Evolutionary conservation across 1,284 basidiomycete species (phyloP), one percentile per base, ranked within the genome.

Genomic region (Volvariella volvacea): DNA sequence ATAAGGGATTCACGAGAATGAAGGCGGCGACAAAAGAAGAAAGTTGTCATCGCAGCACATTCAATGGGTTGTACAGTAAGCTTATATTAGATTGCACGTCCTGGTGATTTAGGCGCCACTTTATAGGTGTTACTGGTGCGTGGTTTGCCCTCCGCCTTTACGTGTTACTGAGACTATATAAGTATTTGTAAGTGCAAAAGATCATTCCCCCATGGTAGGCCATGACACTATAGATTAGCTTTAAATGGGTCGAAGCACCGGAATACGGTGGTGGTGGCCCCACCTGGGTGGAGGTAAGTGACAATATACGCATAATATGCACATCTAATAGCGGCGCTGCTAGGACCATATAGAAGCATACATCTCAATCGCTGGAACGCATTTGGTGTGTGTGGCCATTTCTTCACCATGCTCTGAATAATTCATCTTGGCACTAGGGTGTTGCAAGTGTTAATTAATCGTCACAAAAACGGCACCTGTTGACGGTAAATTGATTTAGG

Each of bases 181-280:
- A 84, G 82, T 84, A 85, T 54, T 84, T 85, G 82, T 84, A 58
- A 58, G 78, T 66, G 20, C 4, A 21, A 16, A 22, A 25, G n/a
- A 28, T 38, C 20, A 16, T 37, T 45, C 7, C 33, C 22, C 34
- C 20, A 28, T 28, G 25, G 25, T 28, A 6, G 12, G 12, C 12
- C 25, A 28, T 28, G 25, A 28, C 25, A 28, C 6, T 28, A 6
- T 28, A 12, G 32, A 10, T 15, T 31, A 92, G 89, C 60, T 75
- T 92, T 56, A 98, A 97, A 70, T 98, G 95, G 96, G 93, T 96
- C 0, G 96, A 99, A 64, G 86, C 91, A 0, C 78, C 86, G 15
- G 64, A 72, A 39, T 87, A 87, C 53, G 95, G 95, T 3, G 80
- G 81, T 2, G 95, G 92, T 14, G 96, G 95, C 1, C 68, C 82